Evolutionary conservation across 768 basidiomycete species (phyloP).

Genomic region (Lyophyllum atratum): DNA sequence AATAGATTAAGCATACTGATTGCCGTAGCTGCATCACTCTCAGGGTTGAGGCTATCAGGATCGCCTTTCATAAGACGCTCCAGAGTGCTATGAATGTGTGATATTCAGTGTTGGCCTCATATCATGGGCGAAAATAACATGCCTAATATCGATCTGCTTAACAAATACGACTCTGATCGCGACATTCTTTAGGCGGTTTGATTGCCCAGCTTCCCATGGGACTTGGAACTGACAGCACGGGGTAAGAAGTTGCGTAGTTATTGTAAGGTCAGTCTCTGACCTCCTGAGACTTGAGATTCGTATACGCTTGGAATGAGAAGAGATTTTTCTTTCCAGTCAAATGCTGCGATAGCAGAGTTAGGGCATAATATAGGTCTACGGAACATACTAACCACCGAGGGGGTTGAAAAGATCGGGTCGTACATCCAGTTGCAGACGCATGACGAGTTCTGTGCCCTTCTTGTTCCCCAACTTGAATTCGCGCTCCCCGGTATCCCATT

Average conservation of each 20-base stretch:
- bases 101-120: neutral
- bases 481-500: constrained; percentile 19
- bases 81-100: constrained; percentile 7
- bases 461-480: constrained; percentile 23
- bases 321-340: constrained; percentile 37
- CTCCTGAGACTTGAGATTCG: constrained; percentile 17
- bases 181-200: constrained; percentile 15
- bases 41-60: constrained; percentile 10
- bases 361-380: neutral
- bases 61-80: constrained; percentile 15
- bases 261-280: constrained; percentile 8
- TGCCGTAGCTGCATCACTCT: constrained; percentile 21
- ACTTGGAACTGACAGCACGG: constrained; percentile 20
- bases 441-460: constrained; percentile 31
- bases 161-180: constrained; percentile 26
- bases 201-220: constrained; percentile 17
- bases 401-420: constrained; percentile 25
- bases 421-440: constrained; percentile 26
- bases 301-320: constrained; percentile 25
- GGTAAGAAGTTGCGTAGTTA: neutral
- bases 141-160: constrained; percentile 24
- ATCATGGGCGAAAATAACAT: neutral
- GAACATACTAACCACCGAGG: constrained; percentile 24
- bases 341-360: constrained; percentile 20
- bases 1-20: constrained; percentile 37